Evolutionary conservation across 2,329 filamentous ascomycete species (phyloP), one percentile per base, ranked within the genome.

Genomic region (Fusarium anguioides): DNA sequence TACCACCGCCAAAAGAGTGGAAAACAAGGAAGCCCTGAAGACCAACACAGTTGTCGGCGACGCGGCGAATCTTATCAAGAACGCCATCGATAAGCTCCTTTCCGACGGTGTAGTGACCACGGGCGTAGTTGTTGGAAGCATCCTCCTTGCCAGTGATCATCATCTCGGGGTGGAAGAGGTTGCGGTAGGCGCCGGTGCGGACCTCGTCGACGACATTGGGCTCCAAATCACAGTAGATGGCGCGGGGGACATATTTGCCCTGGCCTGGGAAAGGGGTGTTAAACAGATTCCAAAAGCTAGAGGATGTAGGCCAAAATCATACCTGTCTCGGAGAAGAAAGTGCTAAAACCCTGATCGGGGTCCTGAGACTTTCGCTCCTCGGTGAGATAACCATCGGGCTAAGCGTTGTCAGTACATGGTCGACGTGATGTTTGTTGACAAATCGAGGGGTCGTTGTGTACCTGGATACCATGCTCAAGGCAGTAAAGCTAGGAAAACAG

Each of bases 71-170:
- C 89, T 97, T 97, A 88, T 99, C 96, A 74, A 98, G 86, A 67
- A 98, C 96, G 81, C 94, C 91, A 82, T 99, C 96, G 76, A 98
- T 97, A 82, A 99, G 89, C 87, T 99, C 96, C 89, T 98, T 98
- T 81, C 96, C 96, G 75, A 98, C 94, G 69, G 96, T 99, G 89
- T 99, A 99, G 87, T 99, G 96, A 74, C 96, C 96, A 88, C 96
- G 95, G 76, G 96, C 96, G 80, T 98, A 98, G 91, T 99, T 99
- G 92, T 99, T 99, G 75, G 95, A 97, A 74, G 96, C 96, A 90
- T 98, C 96, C 88, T 98, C 96, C 91, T 98, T 98, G 84, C 96
- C 96, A 71, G 93, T 97, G 83, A 99, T 97, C 95, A 99, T 97
- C 85, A 96, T 92, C 85, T 98, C 96, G 62, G 96, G 96, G 87